A percentile compares a stretch with the other conserved stretches of the same genome.
Evolutionary conservation across 2,329 filamentous ascomycete species (phyloP).

Genomic region (Paraphoma sp.): DNA sequence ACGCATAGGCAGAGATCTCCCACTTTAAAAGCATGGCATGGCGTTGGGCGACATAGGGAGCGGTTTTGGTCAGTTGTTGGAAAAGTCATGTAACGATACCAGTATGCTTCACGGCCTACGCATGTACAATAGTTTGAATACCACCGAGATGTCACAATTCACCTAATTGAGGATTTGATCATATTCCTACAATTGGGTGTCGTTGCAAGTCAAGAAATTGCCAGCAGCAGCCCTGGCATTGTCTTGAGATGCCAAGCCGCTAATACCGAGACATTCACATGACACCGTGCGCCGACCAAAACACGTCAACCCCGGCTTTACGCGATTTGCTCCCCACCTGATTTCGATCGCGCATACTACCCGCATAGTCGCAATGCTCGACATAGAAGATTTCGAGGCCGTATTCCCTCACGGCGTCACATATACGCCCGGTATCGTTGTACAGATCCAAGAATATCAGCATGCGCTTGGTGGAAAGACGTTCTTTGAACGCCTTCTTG

Average conservation of each 20-base stretch:
- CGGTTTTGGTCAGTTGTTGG: background rate
- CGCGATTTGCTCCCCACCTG: constrained; percentile 9
- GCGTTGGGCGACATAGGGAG: constrained; percentile 5
- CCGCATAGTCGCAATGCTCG: constrained; percentile 57
- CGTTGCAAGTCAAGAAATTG: no score
- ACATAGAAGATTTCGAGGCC: constrained; percentile 71
- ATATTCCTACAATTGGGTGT: no score
- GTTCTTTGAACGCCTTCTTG: constrained; percentile 81
- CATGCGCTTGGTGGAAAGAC: constrained; percentile 72
- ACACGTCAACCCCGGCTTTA: constrained; percentile 16
- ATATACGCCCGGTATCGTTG: constrained; percentile 42
- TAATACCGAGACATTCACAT: constrained; percentile 11
- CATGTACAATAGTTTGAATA: constrained; percentile 5
- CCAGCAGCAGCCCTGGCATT: no score
- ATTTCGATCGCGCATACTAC: background rate
- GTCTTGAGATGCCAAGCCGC: constrained; percentile 1
- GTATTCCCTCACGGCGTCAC: constrained; percentile 61
- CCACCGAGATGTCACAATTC: no score
- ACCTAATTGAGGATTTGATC: no score
- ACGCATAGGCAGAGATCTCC: constrained; percentile 2
- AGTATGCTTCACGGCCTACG: constrained; percentile 2
- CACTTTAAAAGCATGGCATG: constrained; percentile 10
- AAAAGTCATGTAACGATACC: constrained; percentile 12
- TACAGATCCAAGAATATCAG: constrained; percentile 71
- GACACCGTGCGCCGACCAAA: constrained; percentile 21